phyloP scores from a whole-genome alignment of 2,329 filamentous ascomycete species.

The Aspergillus quadrilineatus region DNA sequence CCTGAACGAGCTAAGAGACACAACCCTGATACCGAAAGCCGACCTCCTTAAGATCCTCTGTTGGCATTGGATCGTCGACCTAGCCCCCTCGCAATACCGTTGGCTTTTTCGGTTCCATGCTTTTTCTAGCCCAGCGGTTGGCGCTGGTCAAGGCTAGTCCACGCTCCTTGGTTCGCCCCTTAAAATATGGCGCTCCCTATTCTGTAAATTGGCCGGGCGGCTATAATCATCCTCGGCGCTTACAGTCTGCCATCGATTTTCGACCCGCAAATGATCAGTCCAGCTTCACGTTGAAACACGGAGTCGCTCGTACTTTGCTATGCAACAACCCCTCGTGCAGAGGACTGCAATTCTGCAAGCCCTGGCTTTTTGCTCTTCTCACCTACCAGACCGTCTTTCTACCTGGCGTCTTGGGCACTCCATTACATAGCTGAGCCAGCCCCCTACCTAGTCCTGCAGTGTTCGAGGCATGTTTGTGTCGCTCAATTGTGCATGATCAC shows the following conservation, averaged over 20 bases:
- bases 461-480: background rate
- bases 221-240: conserved; percentile 12
- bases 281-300: background rate
- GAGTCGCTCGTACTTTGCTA: conserved; percentile 1
- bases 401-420: background rate
- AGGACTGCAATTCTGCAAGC: conserved; percentile 1
- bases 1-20: conserved; percentile 11
- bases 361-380: background rate
- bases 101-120: conserved; percentile 14
- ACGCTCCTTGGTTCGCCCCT: conserved; percentile 11
- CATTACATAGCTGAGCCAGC: background rate
- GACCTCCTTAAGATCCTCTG: background rate
- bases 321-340: conserved; percentile 9
- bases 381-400: background rate
- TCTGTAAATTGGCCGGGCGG: conserved; percentile 12
- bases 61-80: conserved; percentile 3
- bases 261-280: conserved; percentile 4
- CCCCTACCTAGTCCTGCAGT: background rate
- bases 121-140: conserved; percentile 13
- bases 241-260: conserved; percentile 3
- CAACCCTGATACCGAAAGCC: conserved; percentile 4
- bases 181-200: background rate
- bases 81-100: background rate
- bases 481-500: background rate
- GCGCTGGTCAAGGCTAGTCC: conserved; percentile 2